Evolutionary conservation across 176 grass and related monocot species (phyloP), one percentile per base, ranked within the genome.

Genomic region (Oryza officinalis): DNA sequence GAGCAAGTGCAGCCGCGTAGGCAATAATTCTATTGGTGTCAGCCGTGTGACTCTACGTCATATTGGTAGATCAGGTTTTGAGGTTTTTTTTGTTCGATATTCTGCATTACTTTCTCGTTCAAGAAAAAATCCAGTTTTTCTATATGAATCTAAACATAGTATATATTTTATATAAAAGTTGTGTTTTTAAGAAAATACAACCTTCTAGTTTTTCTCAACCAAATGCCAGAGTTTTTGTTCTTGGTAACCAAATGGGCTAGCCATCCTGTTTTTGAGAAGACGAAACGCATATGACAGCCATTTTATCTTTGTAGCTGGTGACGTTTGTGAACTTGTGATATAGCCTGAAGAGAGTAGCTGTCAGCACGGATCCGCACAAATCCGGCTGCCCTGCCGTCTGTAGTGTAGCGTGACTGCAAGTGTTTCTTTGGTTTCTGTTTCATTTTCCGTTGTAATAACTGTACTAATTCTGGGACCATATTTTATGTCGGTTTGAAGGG

Each of bases 11-110:
- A n/a, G n/a, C n/a, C n/a, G 35, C 35, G 35, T 6, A 37, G 35
- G 35, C 35, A 0, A 6, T 37, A 37, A 37, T 37, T 37, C 32
- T 6, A 30, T 2, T 30, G 2, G 2, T 30, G 28, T 30, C 28
- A 30, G 28, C 28, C 28, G 2, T 30, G 28, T 30, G 28, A 30
- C 32, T 32, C 32, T 32, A 32, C 32, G 3, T 9, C 8, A 22
- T 89, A 60, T 68, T n/a, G 15, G 23, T 31, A 3, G 26, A 10
- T 80, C 45, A n/a, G 76, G 61, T 71, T 50, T 66, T 60, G 68
- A 44, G 22, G 22, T 38, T 37, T 26, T 26, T 13, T 73, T 63
- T 57, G 52, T 23, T 13, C 18, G 15, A 27, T 23, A 12, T 66
- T 71, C 8, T 41, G 17, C 49, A 30, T 4, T 38, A 11, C 8